phyloP scores from a whole-genome alignment of 306 rosid genomes.

The Cucurbita ficifolia region DNA sequence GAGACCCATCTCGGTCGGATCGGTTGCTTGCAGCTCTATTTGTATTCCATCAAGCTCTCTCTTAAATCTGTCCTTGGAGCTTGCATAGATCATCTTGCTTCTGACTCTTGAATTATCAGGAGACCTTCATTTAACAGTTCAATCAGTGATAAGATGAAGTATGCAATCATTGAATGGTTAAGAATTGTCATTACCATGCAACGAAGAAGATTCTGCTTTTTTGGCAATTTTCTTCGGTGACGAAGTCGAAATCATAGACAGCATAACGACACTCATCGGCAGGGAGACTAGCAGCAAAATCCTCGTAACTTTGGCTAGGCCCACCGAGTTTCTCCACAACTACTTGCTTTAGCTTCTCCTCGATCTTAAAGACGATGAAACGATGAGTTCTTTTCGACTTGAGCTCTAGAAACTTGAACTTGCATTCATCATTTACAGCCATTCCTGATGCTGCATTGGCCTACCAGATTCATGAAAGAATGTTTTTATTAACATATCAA shows the following conservation, averaged over 20 bases:
- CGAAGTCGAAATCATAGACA: conserved; percentile 56
- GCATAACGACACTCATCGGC: conserved; percentile 65
- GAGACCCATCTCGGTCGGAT: conserved; percentile 58
- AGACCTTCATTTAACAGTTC: conserved; percentile 33
- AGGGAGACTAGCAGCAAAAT: conserved; percentile 49
- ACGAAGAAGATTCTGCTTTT: conserved; percentile 58
- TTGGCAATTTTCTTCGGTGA: conserved; percentile 46
- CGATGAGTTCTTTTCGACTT: conserved; percentile 52
- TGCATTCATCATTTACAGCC: conserved; percentile 60
- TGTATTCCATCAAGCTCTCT: conserved; percentile 61
- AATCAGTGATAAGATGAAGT: not conserved
- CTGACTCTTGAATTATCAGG: conserved; percentile 41
- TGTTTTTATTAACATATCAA: not conserved
- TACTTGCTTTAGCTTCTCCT: conserved; percentile 60
- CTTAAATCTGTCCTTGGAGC: conserved; percentile 45
- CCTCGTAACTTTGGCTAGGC: conserved; percentile 44
- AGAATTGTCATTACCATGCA: conserved; percentile 32
- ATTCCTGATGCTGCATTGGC: conserved; percentile 59
- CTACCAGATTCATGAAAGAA: conserved; percentile 11
- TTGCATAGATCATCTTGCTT: conserved; percentile 13
- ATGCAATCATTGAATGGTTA: not conserved
- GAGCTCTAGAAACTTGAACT: conserved; percentile 48
- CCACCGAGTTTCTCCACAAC: conserved; percentile 55
- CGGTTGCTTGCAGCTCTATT: conserved; percentile 60
- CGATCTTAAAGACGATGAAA: conserved; percentile 41